Percentiles rank a stretch among this genome's conserved stretches.
Evolutionary conservation across 2,329 filamentous ascomycete genomes (phyloP).

Genomic region (Colletotrichum gloeosporioides): DNA sequence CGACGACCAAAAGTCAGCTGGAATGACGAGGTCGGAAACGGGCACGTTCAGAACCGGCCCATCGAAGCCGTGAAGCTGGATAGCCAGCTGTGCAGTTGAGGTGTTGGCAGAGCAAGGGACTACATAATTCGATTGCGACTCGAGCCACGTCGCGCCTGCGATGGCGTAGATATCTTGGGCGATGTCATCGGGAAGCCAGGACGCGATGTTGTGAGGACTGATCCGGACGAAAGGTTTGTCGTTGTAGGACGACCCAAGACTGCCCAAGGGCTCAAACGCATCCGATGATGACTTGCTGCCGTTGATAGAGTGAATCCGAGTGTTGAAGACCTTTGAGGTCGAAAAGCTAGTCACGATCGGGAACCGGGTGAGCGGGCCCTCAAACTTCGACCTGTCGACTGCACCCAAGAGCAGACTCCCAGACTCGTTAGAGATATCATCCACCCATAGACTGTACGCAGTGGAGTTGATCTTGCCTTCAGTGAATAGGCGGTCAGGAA

Average conservation of each 20-base stretch:
- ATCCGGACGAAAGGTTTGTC: neutral
- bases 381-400: conserved; percentile 14
- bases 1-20: conserved; percentile 2
- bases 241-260: neutral
- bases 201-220: neutral
- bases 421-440: neutral
- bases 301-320: neutral
- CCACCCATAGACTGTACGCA: conserved; percentile 72
- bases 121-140: neutral
- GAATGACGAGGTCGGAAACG: conserved; percentile 33
- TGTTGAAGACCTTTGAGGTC: neutral
- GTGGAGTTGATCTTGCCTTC: conserved; percentile 66
- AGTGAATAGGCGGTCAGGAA: conserved; percentile 68
- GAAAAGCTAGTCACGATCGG: neutral
- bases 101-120: conserved; percentile 30
- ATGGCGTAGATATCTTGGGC: conserved; percentile 30
- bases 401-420: conserved; percentile 18
- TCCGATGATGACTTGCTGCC: neutral
- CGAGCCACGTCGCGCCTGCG: conserved; percentile 29
- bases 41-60: conserved; percentile 31
- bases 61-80: conserved; percentile 29
- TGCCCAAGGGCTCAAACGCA: neutral
- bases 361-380: conserved; percentile 27
- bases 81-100: conserved; percentile 25
- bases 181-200: conserved; percentile 26